Conservation (phyloP, 305 asterid species). For the Fraxinus sp. region DNA sequence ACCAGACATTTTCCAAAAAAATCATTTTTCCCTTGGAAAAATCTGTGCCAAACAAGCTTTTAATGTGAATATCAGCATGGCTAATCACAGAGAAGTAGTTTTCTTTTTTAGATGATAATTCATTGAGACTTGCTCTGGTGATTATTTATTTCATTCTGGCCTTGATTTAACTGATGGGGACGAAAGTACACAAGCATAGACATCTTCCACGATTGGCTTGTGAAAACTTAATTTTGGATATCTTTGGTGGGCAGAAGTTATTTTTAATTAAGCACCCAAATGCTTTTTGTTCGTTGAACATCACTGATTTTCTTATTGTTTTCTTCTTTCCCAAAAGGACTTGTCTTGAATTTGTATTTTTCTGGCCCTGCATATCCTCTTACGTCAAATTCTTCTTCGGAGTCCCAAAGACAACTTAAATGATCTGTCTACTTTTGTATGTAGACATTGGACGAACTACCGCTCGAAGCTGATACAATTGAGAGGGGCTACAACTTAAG, state of each 20-base stretch:
- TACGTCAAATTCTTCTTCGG: not conserved
- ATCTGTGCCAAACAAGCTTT: not conserved
- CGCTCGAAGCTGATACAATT: conserved; percentile 77
- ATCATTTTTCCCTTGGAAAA: not conserved
- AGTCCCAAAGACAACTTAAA: not conserved
- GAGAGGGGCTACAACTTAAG: conserved; percentile 77
- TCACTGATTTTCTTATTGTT: not conserved
- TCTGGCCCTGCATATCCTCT: not conserved
- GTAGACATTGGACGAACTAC: conserved; percentile 81
- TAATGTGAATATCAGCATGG: not conserved
- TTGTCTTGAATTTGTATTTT: not conserved
- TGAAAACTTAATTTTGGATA: not conserved
- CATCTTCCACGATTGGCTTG: not conserved
- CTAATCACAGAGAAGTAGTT: not conserved
- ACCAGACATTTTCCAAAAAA: too few relatives aligned
- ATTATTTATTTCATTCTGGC: not conserved
- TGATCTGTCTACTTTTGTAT: not conserved
- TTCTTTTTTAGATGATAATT: not conserved
- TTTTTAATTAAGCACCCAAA: not conserved
- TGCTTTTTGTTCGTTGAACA: not conserved
- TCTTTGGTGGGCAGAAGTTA: not conserved
- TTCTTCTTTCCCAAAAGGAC: not conserved
- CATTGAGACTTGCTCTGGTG: not conserved
- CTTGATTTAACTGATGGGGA: not conserved
- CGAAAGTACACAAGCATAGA: not conserved